Evolutionary conservation across 2,329 filamentous ascomycete species (phyloP), one percentile per base, ranked within the genome.

Genomic region (Helotiales sp.): DNA sequence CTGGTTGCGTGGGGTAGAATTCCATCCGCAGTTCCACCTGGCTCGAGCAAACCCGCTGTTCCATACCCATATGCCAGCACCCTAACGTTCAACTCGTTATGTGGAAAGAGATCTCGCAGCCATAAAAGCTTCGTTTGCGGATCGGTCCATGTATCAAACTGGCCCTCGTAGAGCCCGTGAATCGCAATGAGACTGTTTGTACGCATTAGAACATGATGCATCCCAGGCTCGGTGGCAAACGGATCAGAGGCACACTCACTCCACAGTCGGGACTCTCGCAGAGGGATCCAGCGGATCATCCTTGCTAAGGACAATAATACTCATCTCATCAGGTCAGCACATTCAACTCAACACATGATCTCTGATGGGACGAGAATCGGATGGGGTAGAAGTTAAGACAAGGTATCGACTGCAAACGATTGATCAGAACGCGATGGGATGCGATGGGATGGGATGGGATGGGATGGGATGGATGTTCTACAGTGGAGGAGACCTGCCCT

Each of bases 101-200:
- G 34, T 40, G 34, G 34, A 40, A 40, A 40, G 34, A 40, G 34
- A 40, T 40, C 34, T 40, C 34, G 34, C 34, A 40, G 15, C 34
- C 34, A 40, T 40, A 40, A 15, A 40, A 40, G 34, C 34, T 40
- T 40, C 10, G 34, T 40, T 13, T 40, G 34, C 34, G 34, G 34
- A 40, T 40, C 52, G 28, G 52, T 57, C 52, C 52, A 57, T 13
- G 52, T 57, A 28, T 57, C 28, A 37, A 57, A 28, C 17, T 57
- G 28, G 30, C 52, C 52, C 15, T 57, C 52, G 52, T 32, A 57
- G 52, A 57, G 52, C 22, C 52, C 52, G 30, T 57, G 52, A n/a
- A 57, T 57, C 26, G 52, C 52, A 37, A 57, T 20, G 17, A 57
- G 30, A 57, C 52, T 57, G 20, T 57, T 30, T 34, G 28, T 15